These are phyloP conservation scores for Aspergillus ibericus DNA, from an alignment of 2,329 filamentous ascomycete genomes.

Conservation along the genomic window DNA sequence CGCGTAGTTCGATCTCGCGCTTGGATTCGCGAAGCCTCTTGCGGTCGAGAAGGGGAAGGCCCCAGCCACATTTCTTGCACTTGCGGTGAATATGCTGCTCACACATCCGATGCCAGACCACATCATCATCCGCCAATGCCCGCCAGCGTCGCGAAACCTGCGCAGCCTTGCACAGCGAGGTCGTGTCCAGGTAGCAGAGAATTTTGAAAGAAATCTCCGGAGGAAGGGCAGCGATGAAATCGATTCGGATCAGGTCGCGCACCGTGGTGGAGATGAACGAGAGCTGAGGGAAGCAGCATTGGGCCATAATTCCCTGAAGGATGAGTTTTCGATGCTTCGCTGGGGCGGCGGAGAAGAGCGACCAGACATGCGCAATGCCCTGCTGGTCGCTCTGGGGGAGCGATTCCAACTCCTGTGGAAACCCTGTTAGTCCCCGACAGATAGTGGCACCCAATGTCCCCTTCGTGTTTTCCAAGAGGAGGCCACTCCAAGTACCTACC, in stretches of 20 bases:
- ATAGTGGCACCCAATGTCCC: neutral
- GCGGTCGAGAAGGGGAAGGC: slow-evolving; percentile 81
- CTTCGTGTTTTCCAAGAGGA: neutral
- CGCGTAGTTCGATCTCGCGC: slow-evolving; percentile 73
- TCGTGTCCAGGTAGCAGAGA: slow-evolving; percentile 86
- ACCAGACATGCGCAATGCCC: slow-evolving; percentile 96
- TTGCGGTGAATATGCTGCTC: slow-evolving; percentile 94
- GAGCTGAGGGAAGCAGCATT: slow-evolving; percentile 96
- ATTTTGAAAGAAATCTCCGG: slow-evolving; percentile 92
- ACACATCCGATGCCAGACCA: slow-evolving; percentile 98
- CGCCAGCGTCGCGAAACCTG: slow-evolving; percentile 91
- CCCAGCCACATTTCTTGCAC: slow-evolving; percentile 95
- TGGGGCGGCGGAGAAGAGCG: slow-evolving; percentile 91
- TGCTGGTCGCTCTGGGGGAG: slow-evolving; percentile 85
- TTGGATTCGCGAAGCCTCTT: slow-evolving; percentile 86
- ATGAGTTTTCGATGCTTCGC: slow-evolving; percentile 93
- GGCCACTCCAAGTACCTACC: slow-evolving; percentile 51
- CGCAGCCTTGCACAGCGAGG: slow-evolving; percentile 90
- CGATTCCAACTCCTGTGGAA: slow-evolving; percentile 71
- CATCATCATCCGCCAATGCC: slow-evolving; percentile 88
- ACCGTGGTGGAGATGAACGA: slow-evolving; percentile 90
- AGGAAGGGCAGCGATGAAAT: slow-evolving; percentile 87
- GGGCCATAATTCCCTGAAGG: slow-evolving; percentile 91
- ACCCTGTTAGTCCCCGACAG: slow-evolving; percentile 4
- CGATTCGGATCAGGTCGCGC: slow-evolving; percentile 93